Evolutionary conservation across 2,329 filamentous ascomycete species (phyloP), one percentile per base, ranked within the genome.

Genomic region (Fusarium multiceps): DNA sequence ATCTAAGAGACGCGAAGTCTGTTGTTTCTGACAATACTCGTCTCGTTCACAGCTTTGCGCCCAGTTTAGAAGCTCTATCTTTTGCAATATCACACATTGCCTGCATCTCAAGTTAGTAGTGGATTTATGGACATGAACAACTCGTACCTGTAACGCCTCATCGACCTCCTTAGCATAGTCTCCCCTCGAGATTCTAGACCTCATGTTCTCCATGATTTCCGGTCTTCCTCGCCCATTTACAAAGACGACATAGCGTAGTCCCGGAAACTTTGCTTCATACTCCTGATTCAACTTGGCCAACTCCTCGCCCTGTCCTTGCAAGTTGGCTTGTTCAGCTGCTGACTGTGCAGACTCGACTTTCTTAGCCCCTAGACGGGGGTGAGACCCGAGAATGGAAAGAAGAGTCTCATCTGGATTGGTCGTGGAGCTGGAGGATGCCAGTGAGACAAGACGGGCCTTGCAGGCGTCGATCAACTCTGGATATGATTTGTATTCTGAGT

Each of bases 1-100:
- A 69, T 48, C 21, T 51, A 50, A 58, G 43, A 46, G 16, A 48
- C 27, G 10, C 14, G 54, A 47, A 42, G 27, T 30, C 55, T 20
- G 56, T 56, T 62, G 43, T 63, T 27, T 18, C 25, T 42, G 34
- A 21, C n/a, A 30, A 32, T 13, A 45, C 4, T 23, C 18, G 27
- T 20, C 43, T 7, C 21, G 11, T 45, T 54, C 13, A 71, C 25
- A 55, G 46, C 32, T 69, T 63, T 14, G 56, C 49, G 10, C 51
- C 54, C n/a, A 75, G 67, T 49, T 75, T 75, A 4, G 66, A 66
- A 27, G 91, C 93, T 50, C 94, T 87, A 75, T 97, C 93, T 54
- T 88, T 87, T 30, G 94, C 94, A 76, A 98, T 98, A 74, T 94
- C 92, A 76, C 93, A 93, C 93, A 98, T 97, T 42, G 94, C 94